A percentile compares a stretch with the other conserved stretches of the same genome.
These are phyloP conservation scores for Aspergillus funiculosus DNA, from an alignment of 495 filamentous ascomycete species.

Conservation along the genomic window DNA sequence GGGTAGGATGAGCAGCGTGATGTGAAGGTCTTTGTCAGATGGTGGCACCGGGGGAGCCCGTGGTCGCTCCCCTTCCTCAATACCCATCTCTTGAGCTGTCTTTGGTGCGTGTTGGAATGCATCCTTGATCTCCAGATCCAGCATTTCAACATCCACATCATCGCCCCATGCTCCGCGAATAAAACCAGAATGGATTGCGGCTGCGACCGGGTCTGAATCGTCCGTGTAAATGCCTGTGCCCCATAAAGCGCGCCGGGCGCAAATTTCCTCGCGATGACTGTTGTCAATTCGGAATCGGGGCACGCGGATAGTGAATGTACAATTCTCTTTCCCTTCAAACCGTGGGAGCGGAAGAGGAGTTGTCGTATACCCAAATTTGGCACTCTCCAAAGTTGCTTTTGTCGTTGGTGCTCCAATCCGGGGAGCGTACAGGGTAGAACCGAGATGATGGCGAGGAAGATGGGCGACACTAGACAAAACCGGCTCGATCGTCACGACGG, in stretches of 20 bases:
- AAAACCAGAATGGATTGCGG: conserved; percentile 89
- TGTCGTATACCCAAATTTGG: conserved; percentile 61
- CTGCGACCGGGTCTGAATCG: conserved; percentile 88
- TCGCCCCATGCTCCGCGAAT: conserved; percentile 82
- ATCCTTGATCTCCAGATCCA: conserved; percentile 56
- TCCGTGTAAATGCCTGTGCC: conserved; percentile 93
- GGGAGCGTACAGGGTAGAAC: conserved; percentile 57
- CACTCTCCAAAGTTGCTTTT: conserved; percentile 42
- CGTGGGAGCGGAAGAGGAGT: conserved; percentile 69
- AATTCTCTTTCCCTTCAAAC: conserved; percentile 81
- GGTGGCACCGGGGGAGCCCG: conserved; percentile 37
- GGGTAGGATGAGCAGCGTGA: conserved; percentile 79
- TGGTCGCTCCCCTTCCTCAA: conserved; percentile 28
- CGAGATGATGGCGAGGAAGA: conserved; percentile 73
- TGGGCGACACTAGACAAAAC: conserved; percentile 64
- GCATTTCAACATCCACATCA: conserved; percentile 61
- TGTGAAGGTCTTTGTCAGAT: conserved; percentile 67
- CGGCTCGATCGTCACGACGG: conserved; percentile 56
- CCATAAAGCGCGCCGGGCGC: conserved; percentile 71
- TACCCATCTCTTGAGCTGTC: conserved; percentile 21
- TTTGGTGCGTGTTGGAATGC: conserved; percentile 36
- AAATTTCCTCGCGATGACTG: conserved; percentile 72
- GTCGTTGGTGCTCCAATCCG: conserved; percentile 43
- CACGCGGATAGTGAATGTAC: conserved; percentile 81
- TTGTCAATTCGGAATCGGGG: conserved; percentile 68